These are phyloP conservation scores for Pestalotiopsis sp. DNA, from an alignment of 2,329 filamentous ascomycete genomes.

Conservation along the genomic window DNA sequence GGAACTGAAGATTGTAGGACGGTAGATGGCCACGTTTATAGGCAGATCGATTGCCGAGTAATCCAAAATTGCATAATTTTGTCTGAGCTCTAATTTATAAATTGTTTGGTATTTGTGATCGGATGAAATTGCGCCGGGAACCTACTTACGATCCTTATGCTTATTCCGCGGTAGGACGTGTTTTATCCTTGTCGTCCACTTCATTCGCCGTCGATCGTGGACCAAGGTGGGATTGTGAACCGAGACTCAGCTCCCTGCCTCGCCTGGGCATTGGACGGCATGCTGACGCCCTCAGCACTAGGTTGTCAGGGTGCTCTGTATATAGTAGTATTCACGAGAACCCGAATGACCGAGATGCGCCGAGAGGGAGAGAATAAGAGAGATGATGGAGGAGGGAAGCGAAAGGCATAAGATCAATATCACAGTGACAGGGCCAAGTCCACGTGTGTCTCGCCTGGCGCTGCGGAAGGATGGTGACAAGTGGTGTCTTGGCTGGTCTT, in stretches of 20 bases:
- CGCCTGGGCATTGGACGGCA: not conserved
- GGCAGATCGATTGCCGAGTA: not conserved
- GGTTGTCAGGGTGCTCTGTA: not conserved
- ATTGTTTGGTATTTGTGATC: not conserved
- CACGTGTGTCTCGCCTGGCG: not conserved
- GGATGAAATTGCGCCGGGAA: not conserved
- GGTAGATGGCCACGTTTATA: constrained; percentile 24
- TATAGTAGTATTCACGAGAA: not conserved
- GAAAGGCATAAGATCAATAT: not conserved
- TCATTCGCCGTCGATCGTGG: not conserved
- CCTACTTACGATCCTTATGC: not conserved
- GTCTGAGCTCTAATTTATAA: too few relatives aligned
- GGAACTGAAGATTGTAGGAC: constrained; percentile 49
- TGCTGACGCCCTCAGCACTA: not conserved
- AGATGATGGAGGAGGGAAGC: not conserved
- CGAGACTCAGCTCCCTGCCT: not conserved
- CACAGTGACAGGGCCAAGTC: not conserved
- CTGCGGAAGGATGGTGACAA: not conserved
- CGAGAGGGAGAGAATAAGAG: not conserved
- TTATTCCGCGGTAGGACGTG: not conserved
- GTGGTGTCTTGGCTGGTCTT: constrained; percentile 8
- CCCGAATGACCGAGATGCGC: not conserved
- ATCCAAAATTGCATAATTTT: not conserved
- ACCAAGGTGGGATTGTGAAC: not conserved
- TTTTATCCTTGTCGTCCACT: not conserved